phyloP scores from a whole-genome alignment of 768 basidiomycete genomes.

The Auricularia sp. region DNA sequence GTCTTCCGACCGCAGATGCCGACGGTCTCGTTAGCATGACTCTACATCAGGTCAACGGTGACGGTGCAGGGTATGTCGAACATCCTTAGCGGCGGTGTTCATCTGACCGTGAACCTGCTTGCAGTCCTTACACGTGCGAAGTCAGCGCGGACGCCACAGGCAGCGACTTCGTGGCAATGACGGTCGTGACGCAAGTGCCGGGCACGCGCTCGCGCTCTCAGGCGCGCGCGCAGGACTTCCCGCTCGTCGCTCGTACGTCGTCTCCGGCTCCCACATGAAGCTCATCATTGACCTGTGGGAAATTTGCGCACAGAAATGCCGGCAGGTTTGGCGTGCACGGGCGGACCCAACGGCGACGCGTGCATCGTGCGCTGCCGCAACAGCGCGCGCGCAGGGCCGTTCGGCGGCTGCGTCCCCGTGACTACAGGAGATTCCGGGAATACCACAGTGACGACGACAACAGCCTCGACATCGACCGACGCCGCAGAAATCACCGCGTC shows the following conservation, averaged over 20 bases:
- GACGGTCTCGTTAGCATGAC: conserved; percentile 15
- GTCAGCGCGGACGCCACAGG: conserved; percentile 19
- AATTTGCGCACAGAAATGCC: conserved; percentile 3
- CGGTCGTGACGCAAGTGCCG: conserved; percentile 16
- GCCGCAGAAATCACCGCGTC: background rate
- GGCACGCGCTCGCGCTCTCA: conserved; percentile 7
- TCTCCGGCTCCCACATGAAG: background rate
- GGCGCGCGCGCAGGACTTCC: conserved; percentile 10
- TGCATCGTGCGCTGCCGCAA: conserved; percentile 15
- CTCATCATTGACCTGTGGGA: too few relatives aligned
- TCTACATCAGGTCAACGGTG: conserved; percentile 21
- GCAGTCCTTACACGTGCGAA: conserved; percentile 16
- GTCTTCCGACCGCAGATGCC: conserved; percentile 15
- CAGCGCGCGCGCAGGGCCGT: conserved; percentile 18
- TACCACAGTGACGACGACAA: background rate
- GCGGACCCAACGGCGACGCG: conserved; percentile 9
- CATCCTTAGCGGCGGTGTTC: too few relatives aligned
- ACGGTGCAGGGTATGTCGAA: conserved; percentile 16
- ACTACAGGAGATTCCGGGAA: background rate
- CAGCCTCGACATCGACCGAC: background rate
- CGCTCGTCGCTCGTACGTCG: conserved; percentile 9
- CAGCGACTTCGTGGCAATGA: conserved; percentile 13
- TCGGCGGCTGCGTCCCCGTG: conserved; percentile 21
- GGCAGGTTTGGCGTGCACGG: conserved; percentile 9
- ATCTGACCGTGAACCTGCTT: background rate